phyloP scores from a whole-genome alignment of 164 flowering plant genomes.

The Vitis rotundifolia region DNA sequence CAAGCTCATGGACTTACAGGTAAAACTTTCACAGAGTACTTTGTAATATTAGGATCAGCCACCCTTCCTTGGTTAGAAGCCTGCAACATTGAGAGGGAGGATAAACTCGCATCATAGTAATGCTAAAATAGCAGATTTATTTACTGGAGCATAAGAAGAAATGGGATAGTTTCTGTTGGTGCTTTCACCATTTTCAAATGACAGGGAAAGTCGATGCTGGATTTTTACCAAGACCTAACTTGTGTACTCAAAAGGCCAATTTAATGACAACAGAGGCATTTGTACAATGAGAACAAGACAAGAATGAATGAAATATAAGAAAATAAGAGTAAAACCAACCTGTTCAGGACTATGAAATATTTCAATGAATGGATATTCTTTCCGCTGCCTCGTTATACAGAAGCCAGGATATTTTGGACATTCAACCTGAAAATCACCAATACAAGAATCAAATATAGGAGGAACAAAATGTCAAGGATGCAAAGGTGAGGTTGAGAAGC shows the following conservation, averaged over 20 bases:
- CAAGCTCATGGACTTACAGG: conserved; percentile 60
- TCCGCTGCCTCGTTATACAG: conserved; percentile 74
- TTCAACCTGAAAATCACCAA: conserved; percentile 59
- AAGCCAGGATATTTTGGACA: conserved; percentile 97
- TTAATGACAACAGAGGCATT: background rate
- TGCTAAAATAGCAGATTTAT: too few species aligned
- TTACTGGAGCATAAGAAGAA: background rate
- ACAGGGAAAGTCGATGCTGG: too few species aligned
- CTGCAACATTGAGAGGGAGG: conserved; percentile 35
- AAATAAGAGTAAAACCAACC: conserved; percentile 28
- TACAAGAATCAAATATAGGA: conserved; percentile 1
- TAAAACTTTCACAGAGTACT: conserved; percentile 78
- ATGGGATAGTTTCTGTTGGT: too few species aligned
- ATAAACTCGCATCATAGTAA: background rate
- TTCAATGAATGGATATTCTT: conserved; percentile 91
- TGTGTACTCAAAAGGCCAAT: background rate
- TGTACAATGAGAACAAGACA: background rate
- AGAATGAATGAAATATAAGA: background rate
- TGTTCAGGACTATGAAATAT: conserved; percentile 87
- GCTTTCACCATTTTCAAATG: too few species aligned
- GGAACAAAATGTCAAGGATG: background rate
- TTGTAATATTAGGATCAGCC: conserved; percentile 71
- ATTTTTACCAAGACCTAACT: background rate
- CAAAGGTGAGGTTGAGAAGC: background rate
- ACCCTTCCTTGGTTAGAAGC: conserved; percentile 61